Evolutionary conservation across 495 filamentous ascomycete genomes (phyloP), one percentile per base, ranked within the genome.

Genomic region (Xylaria longipes): DNA sequence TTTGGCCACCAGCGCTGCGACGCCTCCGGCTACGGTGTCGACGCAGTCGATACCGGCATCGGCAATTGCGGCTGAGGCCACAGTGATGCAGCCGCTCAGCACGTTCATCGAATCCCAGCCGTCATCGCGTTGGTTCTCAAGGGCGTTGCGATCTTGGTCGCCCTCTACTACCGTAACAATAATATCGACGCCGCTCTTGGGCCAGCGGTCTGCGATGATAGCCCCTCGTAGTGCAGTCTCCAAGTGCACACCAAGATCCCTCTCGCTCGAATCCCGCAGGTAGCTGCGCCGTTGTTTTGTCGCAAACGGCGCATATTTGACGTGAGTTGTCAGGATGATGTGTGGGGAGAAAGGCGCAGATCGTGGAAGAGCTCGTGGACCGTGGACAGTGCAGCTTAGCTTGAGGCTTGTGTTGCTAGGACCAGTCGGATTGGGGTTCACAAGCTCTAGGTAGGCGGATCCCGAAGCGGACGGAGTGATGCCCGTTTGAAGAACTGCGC

Each of bases 41-140:
- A 98, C 89, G 80, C 94, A 98, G 77, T 99, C 96, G 72, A 99
- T 97, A 3, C 93, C 94, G 0, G 96, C 97, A 82, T 99, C 97
- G 1, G 91, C 91, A 81, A 99, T 91, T 8, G 97, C 96, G n/a
- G 96, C 97, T 69, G 94, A 94, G 43, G 96, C 94, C 71, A 94
- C 94, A 2, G 93, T 98, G 72, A 99, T 94, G 78, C 95, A 97
- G 1, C 93, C 94, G 33, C 94, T 92, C 8, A 99, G 84, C 46
- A 97, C 92, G 78, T 91, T 94, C 93, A 99, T 95, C 75, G 80
- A 79, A 68, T 84, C 84, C 86, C 92, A 90, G 0, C 92, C 90
- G 65, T 88, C 87, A 66, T 92, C 91, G 70, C 89, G 90, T 27
- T 81, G 75, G 20, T 76, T 77, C 33, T 80, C 82, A 2, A 82